phyloP scores from a whole-genome alignment of 257 asterid species.

The Ocimum tenuiflorum region DNA sequence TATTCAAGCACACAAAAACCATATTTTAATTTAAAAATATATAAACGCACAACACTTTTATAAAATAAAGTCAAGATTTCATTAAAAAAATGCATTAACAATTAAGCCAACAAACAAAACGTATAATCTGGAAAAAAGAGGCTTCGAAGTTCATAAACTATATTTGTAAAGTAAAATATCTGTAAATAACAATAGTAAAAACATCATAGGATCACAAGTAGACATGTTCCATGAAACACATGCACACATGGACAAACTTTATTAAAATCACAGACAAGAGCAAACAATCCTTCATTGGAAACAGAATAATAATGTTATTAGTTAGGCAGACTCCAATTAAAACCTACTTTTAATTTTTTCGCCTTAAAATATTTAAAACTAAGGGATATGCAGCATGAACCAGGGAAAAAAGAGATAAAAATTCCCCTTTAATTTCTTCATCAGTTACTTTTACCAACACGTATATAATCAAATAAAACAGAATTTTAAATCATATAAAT shows the following conservation, averaged over 20 bases:
- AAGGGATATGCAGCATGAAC: conserved; percentile 23
- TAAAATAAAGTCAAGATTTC: no score
- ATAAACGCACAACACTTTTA: no score
- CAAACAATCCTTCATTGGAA: conserved; percentile 39
- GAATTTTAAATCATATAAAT: conserved; percentile 7
- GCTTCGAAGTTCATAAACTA: conserved; percentile 33
- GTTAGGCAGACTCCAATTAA: conserved; percentile 30
- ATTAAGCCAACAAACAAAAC: conserved; percentile 32
- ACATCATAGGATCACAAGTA: conserved; percentile 17
- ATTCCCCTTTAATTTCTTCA: neutral
- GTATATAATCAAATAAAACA: neutral
- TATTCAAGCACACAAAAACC: neutral
- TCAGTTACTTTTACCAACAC: neutral
- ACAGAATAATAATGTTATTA: conserved; percentile 14
- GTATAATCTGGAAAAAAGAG: conserved; percentile 25
- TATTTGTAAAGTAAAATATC: neutral
- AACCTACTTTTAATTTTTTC: neutral
- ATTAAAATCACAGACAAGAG: conserved; percentile 24
- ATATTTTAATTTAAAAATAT: neutral
- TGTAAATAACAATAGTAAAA: neutral
- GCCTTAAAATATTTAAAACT: neutral
- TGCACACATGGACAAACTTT: conserved; percentile 3
- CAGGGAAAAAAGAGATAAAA: neutral
- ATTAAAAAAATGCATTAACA: neutral
- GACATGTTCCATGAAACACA: conserved; percentile 17